Evolutionary conservation across 2,329 filamentous ascomycete genomes (phyloP), one percentile per base, ranked within the genome.

Genomic region (Ophiostoma tasmaniense): DNA sequence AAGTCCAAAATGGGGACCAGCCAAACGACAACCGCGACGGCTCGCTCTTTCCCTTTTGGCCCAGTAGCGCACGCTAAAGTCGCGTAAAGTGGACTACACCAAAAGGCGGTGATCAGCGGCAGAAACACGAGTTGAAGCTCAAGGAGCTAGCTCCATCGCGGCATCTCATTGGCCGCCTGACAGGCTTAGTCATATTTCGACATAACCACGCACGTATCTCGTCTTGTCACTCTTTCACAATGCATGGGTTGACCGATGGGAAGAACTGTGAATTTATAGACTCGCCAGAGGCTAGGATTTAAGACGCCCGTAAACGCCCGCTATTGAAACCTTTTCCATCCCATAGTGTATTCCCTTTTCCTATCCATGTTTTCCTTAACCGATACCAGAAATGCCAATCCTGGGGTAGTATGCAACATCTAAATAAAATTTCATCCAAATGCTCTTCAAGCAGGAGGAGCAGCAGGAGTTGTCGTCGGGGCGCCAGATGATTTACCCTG

Each of bases 21-120:
- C 14, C 30, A 50, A 17, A 37, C 17, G 42, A 22, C 66, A 67
- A 66, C 55, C 68, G 68, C 68, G 68, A 69, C 67, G 39, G 28
- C 37, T 28, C 30, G 35, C 64, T 69, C 68, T 59, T 69, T 50
- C 39, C 64, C 25, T 28, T 45, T 42, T 25, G 39, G 37, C 39
- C 64, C 37, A 45, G 35, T 39, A 39, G 62, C 50, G 37, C 64
- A 65, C 67, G 28, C 64, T 33, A 65, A 67, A 67, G 68, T 68
- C 71, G 66, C 67, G 69, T 72, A 70, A 71, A 72, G 71, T 71
- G 69, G 45, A 59, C 66, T 37, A 13, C 25, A 17, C 25, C 25
- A 1, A 17, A 20, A 52, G 55, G 69, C 70, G 70, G 70, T 70
- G 39, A 37, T 3, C 20, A 4, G 1, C 66, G 70, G 69, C 70